Evolutionary conservation across 192 early-diverging fungal species (phyloP).

Genomic region (Podila horticola): DNA sequence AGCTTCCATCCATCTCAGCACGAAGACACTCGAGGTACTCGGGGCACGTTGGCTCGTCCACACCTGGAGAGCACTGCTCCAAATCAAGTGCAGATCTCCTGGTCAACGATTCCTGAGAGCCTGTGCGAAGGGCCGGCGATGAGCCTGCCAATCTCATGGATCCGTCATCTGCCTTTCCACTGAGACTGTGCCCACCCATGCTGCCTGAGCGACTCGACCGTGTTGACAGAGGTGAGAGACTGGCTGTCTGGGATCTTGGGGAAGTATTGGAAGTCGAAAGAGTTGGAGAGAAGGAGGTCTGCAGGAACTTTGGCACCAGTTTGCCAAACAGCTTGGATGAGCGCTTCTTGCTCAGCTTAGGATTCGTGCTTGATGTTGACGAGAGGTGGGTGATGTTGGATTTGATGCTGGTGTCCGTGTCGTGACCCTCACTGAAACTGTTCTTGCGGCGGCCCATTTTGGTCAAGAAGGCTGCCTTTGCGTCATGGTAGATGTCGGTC

Average conservation of each 20-base stretch:
- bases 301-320: slow-evolving; percentile 38
- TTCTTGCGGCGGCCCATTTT: slow-evolving; percentile 40
- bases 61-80: neutral
- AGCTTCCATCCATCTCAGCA: neutral
- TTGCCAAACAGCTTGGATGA: slow-evolving; percentile 36
- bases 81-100: neutral
- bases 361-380: neutral
- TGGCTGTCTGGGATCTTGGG: neutral
- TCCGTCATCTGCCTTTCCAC: neutral
- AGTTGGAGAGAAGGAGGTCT: slow-evolving; percentile 8
- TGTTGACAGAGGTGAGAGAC: slow-evolving; percentile 17
- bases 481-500: slow-evolving; percentile 5
- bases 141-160: neutral
- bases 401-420: slow-evolving; percentile 15
- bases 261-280: slow-evolving; percentile 7
- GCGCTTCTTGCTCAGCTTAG: slow-evolving; percentile 16
- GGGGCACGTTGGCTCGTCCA: neutral
- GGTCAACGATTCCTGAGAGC: slow-evolving; percentile 23
- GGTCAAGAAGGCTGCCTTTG: slow-evolving; percentile 25
- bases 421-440: slow-evolving; percentile 20
- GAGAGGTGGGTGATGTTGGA: slow-evolving; percentile 14
- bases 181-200: slow-evolving; percentile 3
- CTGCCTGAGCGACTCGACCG: slow-evolving; percentile 24
- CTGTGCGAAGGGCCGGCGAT: slow-evolving; percentile 7
- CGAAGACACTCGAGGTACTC: slow-evolving; percentile 13